Evolutionary conservation across 306 rosid genomes (phyloP).

Genomic region (Medicago ruthenica): DNA sequence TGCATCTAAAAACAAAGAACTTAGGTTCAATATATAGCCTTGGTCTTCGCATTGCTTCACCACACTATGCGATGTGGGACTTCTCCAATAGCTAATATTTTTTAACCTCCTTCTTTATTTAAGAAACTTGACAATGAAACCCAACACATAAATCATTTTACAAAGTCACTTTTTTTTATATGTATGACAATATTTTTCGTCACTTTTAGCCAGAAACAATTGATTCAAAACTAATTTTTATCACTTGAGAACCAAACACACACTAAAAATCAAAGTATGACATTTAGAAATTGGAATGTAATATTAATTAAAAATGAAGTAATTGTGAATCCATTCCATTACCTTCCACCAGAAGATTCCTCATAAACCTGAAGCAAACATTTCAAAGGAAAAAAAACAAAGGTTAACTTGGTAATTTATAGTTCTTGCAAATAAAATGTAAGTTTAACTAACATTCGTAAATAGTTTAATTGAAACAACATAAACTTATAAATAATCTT

Average conservation of each 20-base stretch:
- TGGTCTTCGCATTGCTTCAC: too few species aligned
- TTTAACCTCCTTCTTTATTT: too few species aligned
- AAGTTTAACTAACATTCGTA: too few species aligned
- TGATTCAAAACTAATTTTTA: neutral
- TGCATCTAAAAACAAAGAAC: too few species aligned
- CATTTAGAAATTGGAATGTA: neutral
- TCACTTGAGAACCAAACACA: neutral
- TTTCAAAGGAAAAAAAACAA: slow-evolving; percentile 32
- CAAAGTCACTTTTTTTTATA: neutral
- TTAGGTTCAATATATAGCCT: too few species aligned
- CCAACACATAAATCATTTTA: too few species aligned
- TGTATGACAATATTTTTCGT: too few species aligned
- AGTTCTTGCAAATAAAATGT: slow-evolving; percentile 7
- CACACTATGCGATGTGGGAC: too few species aligned
- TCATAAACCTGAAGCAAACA: slow-evolving; percentile 62
- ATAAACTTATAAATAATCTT: neutral
- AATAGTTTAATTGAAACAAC: slow-evolving; percentile 25
- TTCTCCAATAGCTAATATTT: too few species aligned
- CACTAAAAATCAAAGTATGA: slow-evolving; percentile 15
- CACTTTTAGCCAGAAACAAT: neutral
- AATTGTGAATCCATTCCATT: slow-evolving; percentile 32
- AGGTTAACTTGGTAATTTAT: slow-evolving; percentile 38
- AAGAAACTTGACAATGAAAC: too few species aligned
- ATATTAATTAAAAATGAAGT: neutral
- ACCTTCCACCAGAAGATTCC: slow-evolving; percentile 69